A percentile compares a stretch with the other conserved stretches of the same genome.
Evolutionary conservation across 106 monocot species (phyloP).

Genomic region (Vanilla planifolia): DNA sequence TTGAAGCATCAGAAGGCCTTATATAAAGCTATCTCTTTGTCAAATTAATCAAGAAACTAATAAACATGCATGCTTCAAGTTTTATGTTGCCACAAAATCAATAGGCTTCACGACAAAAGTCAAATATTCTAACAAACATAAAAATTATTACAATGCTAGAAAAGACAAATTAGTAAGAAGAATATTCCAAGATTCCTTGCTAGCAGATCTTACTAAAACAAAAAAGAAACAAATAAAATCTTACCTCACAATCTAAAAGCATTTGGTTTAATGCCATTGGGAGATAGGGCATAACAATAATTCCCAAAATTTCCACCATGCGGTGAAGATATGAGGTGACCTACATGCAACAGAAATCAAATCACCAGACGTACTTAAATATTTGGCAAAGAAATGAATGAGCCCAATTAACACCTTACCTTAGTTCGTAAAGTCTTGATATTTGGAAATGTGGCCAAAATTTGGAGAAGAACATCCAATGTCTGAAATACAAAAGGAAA

Average conservation of each 20-base stretch:
- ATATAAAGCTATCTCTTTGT: no score
- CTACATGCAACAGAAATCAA: constrained; percentile 23
- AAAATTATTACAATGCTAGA: neutral
- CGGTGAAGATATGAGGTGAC: constrained; percentile 90
- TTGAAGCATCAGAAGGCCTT: no score
- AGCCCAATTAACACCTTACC: constrained; percentile 57
- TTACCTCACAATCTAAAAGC: constrained; percentile 79
- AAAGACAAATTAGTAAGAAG: neutral
- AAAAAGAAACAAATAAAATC: neutral
- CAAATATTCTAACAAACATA: neutral
- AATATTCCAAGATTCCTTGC: neutral
- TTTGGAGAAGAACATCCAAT: constrained; percentile 69
- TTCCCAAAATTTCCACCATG: constrained; percentile 84
- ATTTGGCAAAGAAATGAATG: neutral
- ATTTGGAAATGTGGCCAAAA: constrained; percentile 63
- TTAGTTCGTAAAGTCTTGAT: constrained; percentile 66
- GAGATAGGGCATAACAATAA: constrained; percentile 68
- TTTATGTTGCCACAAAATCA: no score
- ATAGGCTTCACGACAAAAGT: neutral
- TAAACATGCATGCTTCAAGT: no score
- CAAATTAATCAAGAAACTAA: no score
- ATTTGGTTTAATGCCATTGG: constrained; percentile 80
- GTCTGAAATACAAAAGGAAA: constrained; percentile 36
- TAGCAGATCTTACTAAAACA: neutral
- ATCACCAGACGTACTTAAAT: neutral